Evolutionary conservation across 2,329 filamentous ascomycete genomes (phyloP).

Genomic region (Emmonsiellopsis sp.): DNA sequence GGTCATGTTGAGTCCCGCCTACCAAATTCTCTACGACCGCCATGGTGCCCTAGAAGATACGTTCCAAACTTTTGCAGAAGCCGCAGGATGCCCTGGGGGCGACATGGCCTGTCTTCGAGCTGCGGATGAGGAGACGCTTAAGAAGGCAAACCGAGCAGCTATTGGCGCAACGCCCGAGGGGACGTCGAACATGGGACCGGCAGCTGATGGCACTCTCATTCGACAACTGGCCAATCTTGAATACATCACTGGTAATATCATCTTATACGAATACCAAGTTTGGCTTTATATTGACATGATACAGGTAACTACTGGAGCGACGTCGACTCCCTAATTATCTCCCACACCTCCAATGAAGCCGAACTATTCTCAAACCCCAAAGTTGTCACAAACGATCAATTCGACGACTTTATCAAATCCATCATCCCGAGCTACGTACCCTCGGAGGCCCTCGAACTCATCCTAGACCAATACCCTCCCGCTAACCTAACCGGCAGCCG

Average conservation of each 20-base stretch:
- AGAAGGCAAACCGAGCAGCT: slow-evolving; percentile 20
- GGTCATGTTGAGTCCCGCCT: slow-evolving; percentile 26
- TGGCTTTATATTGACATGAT: background rate
- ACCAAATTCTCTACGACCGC: slow-evolving; percentile 15
- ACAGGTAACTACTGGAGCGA: slow-evolving; percentile 25
- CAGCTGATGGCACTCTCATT: slow-evolving; percentile 25
- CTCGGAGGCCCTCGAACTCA: slow-evolving; percentile 17
- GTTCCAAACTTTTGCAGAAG: slow-evolving; percentile 17
- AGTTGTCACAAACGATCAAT: slow-evolving; percentile 15
- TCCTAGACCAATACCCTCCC: slow-evolving; percentile 24
- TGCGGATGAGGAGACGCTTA: slow-evolving; percentile 15
- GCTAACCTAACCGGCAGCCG: slow-evolving; percentile 5
- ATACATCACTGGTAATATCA: slow-evolving; percentile 15
- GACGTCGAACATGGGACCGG: slow-evolving; percentile 24
- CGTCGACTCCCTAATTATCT: slow-evolving; percentile 23
- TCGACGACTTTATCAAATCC: slow-evolving; percentile 22
- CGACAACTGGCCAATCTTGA: slow-evolving; percentile 25
- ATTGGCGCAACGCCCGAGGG: slow-evolving; percentile 17
- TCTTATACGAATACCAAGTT: background rate
- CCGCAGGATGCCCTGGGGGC: slow-evolving; percentile 24
- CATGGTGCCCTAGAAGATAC: slow-evolving; percentile 16
- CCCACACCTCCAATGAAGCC: slow-evolving; percentile 27
- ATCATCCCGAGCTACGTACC: slow-evolving; percentile 27
- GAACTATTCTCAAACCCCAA: slow-evolving; percentile 19
- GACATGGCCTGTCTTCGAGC: slow-evolving; percentile 24